Conservation (phyloP, 768 basidiomycete genomes). For the Trametes sanguinea region DNA sequence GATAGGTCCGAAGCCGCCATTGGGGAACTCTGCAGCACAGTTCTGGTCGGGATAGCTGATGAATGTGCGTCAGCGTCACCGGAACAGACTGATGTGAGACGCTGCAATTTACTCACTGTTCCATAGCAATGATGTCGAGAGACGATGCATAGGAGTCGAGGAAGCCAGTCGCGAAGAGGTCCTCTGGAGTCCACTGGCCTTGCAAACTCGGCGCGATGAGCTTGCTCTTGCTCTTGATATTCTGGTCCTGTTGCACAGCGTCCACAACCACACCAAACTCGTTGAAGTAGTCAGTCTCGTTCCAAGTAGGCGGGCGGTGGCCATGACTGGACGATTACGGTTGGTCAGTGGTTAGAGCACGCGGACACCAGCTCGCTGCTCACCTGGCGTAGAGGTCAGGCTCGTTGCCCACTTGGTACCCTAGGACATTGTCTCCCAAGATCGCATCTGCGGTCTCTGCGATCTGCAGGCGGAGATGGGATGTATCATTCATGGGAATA, state of each 20-base stretch:
- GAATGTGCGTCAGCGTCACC: neutral
- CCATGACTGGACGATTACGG: constrained; percentile 32
- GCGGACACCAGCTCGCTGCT: neutral
- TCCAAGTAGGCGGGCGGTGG: constrained; percentile 37
- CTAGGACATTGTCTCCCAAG: constrained; percentile 67
- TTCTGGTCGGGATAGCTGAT: constrained; percentile 62
- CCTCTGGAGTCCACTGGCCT: constrained; percentile 52
- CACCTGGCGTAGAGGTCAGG: constrained; percentile 65
- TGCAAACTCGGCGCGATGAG: constrained; percentile 68
- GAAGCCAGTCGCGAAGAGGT: constrained; percentile 55
- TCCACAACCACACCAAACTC: constrained; percentile 54
- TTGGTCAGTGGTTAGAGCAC: neutral
- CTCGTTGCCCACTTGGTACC: constrained; percentile 74
- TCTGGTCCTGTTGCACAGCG: constrained; percentile 43
- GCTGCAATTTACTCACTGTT: constrained; percentile 43
- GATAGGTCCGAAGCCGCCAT: constrained; percentile 39
- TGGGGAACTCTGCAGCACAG: constrained; percentile 50
- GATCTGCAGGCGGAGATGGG: constrained; percentile 52
- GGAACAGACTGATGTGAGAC: neutral
- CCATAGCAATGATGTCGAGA: constrained; percentile 51
- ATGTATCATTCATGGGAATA: constrained; percentile 68
- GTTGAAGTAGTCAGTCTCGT: constrained; percentile 46
- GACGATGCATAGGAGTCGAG: constrained; percentile 44
- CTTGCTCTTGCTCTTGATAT: constrained; percentile 43
- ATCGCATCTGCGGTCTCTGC: constrained; percentile 61